Conservation (phyloP, 2,329 filamentous ascomycete species). For the Penicillium sp. region DNA sequence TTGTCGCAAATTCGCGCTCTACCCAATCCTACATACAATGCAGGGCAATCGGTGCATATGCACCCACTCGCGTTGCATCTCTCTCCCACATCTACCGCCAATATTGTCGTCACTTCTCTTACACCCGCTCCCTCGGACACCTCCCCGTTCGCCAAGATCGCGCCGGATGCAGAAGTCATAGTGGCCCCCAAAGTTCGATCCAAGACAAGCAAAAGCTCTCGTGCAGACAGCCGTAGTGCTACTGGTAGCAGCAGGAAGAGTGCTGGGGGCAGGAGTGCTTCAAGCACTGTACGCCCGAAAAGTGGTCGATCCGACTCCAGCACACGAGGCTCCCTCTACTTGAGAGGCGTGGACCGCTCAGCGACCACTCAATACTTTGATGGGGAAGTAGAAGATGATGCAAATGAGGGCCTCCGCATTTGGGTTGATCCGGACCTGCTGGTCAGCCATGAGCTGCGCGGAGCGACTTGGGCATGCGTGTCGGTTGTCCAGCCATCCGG, state of each 20-base stretch:
- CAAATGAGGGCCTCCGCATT: slow-evolving; percentile 64
- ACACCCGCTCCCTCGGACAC: slow-evolving; percentile 68
- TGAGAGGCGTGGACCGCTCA: slow-evolving; percentile 73
- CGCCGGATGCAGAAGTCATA: slow-evolving; percentile 92
- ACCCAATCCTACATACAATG: slow-evolving; percentile 73
- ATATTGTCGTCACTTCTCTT: slow-evolving; percentile 81
- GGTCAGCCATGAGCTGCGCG: slow-evolving; percentile 68
- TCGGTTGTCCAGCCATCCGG: slow-evolving; percentile 82
- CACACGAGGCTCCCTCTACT: slow-evolving; percentile 58
- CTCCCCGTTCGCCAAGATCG: slow-evolving; percentile 83
- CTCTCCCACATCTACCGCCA: slow-evolving; percentile 92
- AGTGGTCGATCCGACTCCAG: slow-evolving; percentile 64
- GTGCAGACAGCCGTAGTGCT: slow-evolving; percentile 76
- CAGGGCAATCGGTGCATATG: slow-evolving; percentile 54
- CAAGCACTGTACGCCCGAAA: slow-evolving; percentile 66
- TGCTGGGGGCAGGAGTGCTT: slow-evolving; percentile 64
- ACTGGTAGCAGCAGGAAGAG: slow-evolving; percentile 77
- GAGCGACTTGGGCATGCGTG: slow-evolving; percentile 75
- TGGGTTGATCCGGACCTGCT: slow-evolving; percentile 84
- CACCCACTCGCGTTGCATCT: slow-evolving; percentile 90
- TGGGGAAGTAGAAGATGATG: slow-evolving; percentile 56
- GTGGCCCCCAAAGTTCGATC: slow-evolving; percentile 89
- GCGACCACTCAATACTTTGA: slow-evolving; percentile 77
- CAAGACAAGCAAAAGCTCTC: slow-evolving; percentile 61
- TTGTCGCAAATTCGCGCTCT: slow-evolving; percentile 89